Percentiles rank a stretch among this genome's conserved stretches.
Evolutionary conservation across 2,329 filamentous ascomycete species (phyloP).

Genomic region (Verticillium zaregamsianum): DNA sequence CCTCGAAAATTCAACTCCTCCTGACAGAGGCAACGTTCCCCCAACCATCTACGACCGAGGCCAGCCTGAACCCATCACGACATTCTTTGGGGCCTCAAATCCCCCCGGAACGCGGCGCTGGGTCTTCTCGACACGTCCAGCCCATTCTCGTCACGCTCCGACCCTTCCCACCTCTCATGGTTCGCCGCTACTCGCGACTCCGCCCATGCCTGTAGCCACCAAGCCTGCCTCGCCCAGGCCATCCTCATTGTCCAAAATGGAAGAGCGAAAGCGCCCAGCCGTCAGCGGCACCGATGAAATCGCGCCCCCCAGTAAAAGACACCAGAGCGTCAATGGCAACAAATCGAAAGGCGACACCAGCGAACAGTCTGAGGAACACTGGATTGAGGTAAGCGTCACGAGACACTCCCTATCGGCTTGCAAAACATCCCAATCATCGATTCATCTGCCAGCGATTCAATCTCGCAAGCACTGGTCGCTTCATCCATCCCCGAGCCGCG

Average conservation of each 20-base stretch:
- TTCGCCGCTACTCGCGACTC: constrained; percentile 22
- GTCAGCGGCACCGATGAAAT: constrained; percentile 75
- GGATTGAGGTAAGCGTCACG: constrained; percentile 61
- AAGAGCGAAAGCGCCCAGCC: constrained; percentile 97
- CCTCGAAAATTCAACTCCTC: constrained; percentile 30
- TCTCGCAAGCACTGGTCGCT: neutral
- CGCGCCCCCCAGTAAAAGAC: constrained; percentile 86
- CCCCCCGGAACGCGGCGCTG: neutral
- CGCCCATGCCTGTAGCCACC: constrained; percentile 87
- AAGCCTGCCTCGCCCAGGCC: constrained; percentile 66
- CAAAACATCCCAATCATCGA: constrained; percentile 15
- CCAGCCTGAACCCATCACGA: neutral
- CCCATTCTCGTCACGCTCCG: constrained; percentile 19
- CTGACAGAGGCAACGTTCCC: neutral
- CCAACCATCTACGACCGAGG: neutral
- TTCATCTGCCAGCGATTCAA: constrained; percentile 11
- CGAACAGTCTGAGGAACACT: constrained; percentile 55
- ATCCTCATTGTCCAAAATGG: constrained; percentile 91
- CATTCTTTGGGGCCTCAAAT: neutral
- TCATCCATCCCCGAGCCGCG: neutral
- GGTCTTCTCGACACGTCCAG: neutral
- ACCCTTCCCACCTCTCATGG: constrained; percentile 6
- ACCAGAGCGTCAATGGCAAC: constrained; percentile 74
- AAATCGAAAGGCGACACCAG: constrained; percentile 51
- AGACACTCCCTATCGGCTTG: constrained; percentile 11